Conservation (phyloP, 2,329 filamentous ascomycete species). For the Paecilomyces sp. region DNA sequence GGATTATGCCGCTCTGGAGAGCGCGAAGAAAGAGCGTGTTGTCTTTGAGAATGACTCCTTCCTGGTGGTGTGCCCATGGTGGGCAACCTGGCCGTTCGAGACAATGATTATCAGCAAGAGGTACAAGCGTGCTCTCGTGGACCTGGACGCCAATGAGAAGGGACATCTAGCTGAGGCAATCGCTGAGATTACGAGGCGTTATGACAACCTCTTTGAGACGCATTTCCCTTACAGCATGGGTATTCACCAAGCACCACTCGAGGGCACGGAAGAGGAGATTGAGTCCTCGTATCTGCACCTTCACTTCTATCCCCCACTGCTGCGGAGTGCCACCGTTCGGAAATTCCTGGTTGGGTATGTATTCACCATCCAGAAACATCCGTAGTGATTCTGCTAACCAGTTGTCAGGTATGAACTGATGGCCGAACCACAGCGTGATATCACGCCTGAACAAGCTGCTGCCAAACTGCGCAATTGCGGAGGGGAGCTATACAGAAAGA, state of each 20-base stretch:
- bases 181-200: constrained; percentile 79
- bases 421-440: constrained; percentile 96
- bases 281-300: constrained; percentile 89
- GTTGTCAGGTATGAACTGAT: constrained; percentile 71
- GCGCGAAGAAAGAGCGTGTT: constrained; percentile 72
- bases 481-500: constrained; percentile 76
- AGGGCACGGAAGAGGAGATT: constrained; percentile 72
- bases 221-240: constrained; percentile 97
- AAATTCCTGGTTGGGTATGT: constrained; percentile 83
- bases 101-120: constrained; percentile 79
- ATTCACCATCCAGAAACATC: background rate
- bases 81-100: constrained; percentile 97
- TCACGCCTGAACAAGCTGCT: constrained; percentile 93
- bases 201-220: constrained; percentile 96
- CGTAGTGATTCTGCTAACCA: constrained; percentile 5
- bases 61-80: constrained; percentile 89
- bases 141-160: constrained; percentile 66
- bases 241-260: constrained; percentile 87
- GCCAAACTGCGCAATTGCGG: constrained; percentile 67
- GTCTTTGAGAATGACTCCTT: constrained; percentile 85
- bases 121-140: constrained; percentile 77
- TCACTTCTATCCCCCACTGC: constrained; percentile 92
- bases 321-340: constrained; percentile 85
- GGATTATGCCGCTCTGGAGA: constrained; percentile 81
- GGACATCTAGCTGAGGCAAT: constrained; percentile 72